Evolutionary conservation across 352 stramenopile genomes (phyloP), one percentile per base, ranked within the genome.

Genomic region (Globisporangium orthogonon): DNA sequence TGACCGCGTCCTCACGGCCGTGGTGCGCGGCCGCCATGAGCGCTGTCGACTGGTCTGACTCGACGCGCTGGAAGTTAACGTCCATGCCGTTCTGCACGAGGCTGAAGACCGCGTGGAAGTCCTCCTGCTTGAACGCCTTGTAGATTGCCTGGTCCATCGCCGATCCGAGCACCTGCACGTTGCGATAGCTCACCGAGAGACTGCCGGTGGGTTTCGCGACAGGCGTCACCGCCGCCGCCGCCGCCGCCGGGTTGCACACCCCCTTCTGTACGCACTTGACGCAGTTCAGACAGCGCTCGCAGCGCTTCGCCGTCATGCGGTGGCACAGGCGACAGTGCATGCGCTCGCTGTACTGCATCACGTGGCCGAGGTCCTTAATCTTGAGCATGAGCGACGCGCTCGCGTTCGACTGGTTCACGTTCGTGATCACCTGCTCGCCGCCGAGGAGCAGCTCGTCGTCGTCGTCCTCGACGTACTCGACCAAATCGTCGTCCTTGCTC

Each of bases 111-210:
- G 78, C 76, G 64, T 92, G 67, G 62, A 92, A 92, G 61, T 92
- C 83, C 58, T 92, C 76, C 29, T 74, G 65, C 18, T 74, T 73
- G 60, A 92, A 92, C 2, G 83, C 83, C 66, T 83, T 82, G 64
- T 83, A 92, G 56, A 92, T 88, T 37, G 73, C 83, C 29, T 85
- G 72, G 69, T 92, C 83, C 83, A 92, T 92, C 47, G 85, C 83
- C 18, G 79, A 90, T 47, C 83, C 83, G 35, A 92, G 73, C 55
- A 92, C 83, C 40, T 89, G 76, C 15, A 83, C 76, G 61, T 86
- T 92, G 17, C 78, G 74, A 56, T 88, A 79, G 35, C 79, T 84
- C 39, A 86, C 78, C 2, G 83, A 89, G 23, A 92, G 63, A 31
- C 58, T 67, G 50, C 71, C 71, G 5, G 60, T 9, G 10, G 56